A percentile compares a stretch with the other conserved stretches of the same genome.
These are phyloP conservation scores for Amphibolis antarctica DNA, from an alignment of 106 monocot species.

Conservation along the genomic window DNA sequence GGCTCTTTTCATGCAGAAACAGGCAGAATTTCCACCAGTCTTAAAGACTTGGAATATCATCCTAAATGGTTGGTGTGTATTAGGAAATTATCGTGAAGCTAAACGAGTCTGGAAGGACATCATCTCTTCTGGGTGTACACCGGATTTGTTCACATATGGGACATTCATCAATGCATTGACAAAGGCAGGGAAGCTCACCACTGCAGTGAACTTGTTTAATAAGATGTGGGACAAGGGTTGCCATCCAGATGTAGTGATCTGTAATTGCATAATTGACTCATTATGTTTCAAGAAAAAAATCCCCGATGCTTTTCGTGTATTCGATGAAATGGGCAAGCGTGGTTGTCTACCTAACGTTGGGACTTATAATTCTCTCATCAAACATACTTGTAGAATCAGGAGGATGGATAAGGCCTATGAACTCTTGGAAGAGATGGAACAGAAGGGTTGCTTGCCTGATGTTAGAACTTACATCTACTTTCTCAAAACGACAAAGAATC, in stretches of 20 bases:
- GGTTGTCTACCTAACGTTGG: slow-evolving; percentile 52
- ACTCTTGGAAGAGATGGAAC: slow-evolving; percentile 71
- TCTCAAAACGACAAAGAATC: slow-evolving; percentile 34
- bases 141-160: slow-evolving; percentile 67
- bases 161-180: slow-evolving; percentile 69
- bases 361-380: slow-evolving; percentile 82
- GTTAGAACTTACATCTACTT: slow-evolving; percentile 60
- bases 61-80: slow-evolving; percentile 83
- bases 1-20: slow-evolving; percentile 52
- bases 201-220: slow-evolving; percentile 51
- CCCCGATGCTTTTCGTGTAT: slow-evolving; percentile 68
- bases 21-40: slow-evolving; percentile 53
- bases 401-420: slow-evolving; percentile 64
- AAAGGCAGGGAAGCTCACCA: slow-evolving; percentile 52
- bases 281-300: slow-evolving; percentile 82
- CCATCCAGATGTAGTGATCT: slow-evolving; percentile 57
- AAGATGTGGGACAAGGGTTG: slow-evolving; percentile 58
- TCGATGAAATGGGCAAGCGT: slow-evolving; percentile 57
- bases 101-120: slow-evolving; percentile 89
- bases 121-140: slow-evolving; percentile 50
- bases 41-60: slow-evolving; percentile 79
- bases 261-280: slow-evolving; percentile 72
- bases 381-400: slow-evolving; percentile 63
- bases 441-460: slow-evolving; percentile 44
- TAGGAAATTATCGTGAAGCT: slow-evolving; percentile 56